These are phyloP conservation scores for Nicotiana undulata DNA, from an alignment of 257 asterid genomes.

Conservation along the genomic window DNA sequence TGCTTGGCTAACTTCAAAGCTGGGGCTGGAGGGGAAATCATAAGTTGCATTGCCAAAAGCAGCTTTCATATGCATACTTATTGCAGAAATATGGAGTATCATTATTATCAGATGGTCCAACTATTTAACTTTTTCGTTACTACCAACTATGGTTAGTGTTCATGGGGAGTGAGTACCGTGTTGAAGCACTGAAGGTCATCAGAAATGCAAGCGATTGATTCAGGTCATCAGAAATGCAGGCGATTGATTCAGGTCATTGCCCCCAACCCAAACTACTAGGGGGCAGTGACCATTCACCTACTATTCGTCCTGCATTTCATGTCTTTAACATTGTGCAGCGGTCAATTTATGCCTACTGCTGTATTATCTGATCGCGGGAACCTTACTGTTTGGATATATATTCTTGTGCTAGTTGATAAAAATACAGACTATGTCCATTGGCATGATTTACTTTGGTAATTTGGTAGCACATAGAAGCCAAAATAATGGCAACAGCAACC, in stretches of 20 bases:
- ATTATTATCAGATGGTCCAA: neutral
- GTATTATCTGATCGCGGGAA: neutral
- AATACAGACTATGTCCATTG: neutral
- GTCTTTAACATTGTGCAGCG: neutral
- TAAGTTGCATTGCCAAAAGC: slow-evolving; percentile 12
- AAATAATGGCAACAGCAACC: too few relatives aligned
- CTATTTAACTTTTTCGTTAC: too few relatives aligned
- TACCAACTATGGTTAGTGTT: too few relatives aligned
- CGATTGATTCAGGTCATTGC: too few relatives aligned
- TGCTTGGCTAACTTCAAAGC: slow-evolving; percentile 56
- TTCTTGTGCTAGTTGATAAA: neutral
- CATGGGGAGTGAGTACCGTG: neutral
- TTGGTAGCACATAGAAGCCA: neutral
- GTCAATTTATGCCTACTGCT: neutral
- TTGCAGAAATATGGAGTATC: neutral
- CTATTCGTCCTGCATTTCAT: neutral
- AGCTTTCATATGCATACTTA: neutral
- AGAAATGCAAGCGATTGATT: neutral
- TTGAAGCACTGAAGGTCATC: neutral
- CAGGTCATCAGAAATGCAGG: neutral
- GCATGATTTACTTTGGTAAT: neutral
- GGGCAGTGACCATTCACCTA: neutral
- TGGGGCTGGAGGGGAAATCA: slow-evolving; percentile 53
- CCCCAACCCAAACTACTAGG: too few relatives aligned
- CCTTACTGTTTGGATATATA: neutral